Evolutionary conservation across 495 filamentous ascomycete species (phyloP), one percentile per base, ranked within the genome.

Genomic region (Lepraria neglecta): DNA sequence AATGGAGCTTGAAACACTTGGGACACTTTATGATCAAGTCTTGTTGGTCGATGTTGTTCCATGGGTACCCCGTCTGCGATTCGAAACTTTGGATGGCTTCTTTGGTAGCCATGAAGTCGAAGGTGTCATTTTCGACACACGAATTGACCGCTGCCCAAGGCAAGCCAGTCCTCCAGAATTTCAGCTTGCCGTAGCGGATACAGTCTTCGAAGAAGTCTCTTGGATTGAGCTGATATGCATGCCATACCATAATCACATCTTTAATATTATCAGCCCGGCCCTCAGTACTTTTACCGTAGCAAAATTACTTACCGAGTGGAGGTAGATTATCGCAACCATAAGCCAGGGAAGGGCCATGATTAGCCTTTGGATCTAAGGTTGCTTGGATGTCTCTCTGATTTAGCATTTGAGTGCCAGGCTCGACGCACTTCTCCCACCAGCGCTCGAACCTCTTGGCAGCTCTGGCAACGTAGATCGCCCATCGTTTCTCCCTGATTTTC

Each of bases 201-300:
- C 86, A 86, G 69, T 95, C 91, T 65, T 95, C 90, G 3, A 90
- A 80, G 68, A 85, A 95, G 47, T 76, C 75, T 31, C 87, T 76
- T 3, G 91, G 91, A 64, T 92, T 95, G 4, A 96, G 80, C 84
- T 91, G 85, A 65, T 90, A 88, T 1, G 87, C 76, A 72, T 96
- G 91, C 89, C 88, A 94, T 0, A 95, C 89, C 89, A 96, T 90
- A 48, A 96, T 72, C 3, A 96, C 84, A 69, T 96, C 90, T 85
- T 67, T 10, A 44, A 45, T 3, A 12, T 47, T 17, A 35, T 55
- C 24, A 50, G 30, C 60, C 7, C 6, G n/a, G n/a, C 1, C 40
- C 44, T 46, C 19, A 28, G 9, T 54, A 9, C 14, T 33, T 31
- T n/a, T 9, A 14, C 31, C 3, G 15, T 15, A 52, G 7, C 31